These are phyloP conservation scores for Elaeis guineensis DNA, from an alignment of 176 grass and related monocot species.

Conservation along the genomic window DNA sequence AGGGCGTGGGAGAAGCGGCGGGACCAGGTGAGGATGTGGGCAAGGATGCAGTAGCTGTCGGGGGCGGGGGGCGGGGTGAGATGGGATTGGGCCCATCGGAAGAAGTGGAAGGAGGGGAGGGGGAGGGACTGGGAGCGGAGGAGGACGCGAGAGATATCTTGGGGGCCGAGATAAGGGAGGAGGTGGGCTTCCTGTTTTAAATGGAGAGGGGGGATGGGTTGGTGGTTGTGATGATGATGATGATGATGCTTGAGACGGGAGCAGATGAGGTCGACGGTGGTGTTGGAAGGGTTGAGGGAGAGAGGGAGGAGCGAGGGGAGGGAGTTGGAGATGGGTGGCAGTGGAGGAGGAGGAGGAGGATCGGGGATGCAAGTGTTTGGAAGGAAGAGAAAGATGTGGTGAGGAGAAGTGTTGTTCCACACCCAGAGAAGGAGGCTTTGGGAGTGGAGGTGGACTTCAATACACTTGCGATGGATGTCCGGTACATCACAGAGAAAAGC, in stretches of 20 bases:
- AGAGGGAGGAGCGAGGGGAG: conserved; percentile 63
- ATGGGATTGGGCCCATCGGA: conserved; percentile 13
- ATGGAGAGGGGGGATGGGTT: background rate
- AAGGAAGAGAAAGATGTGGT: too few species aligned
- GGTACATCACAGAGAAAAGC: too few species aligned
- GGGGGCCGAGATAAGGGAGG: conserved; percentile 54
- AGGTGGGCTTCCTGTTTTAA: conserved; percentile 37
- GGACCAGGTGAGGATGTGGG: conserved; percentile 52
- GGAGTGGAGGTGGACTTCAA: too few species aligned
- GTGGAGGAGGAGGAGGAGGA: background rate
- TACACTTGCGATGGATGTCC: too few species aligned
- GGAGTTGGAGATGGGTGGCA: background rate
- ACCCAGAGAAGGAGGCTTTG: too few species aligned
- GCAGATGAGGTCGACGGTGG: conserved; percentile 51
- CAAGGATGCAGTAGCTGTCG: conserved; percentile 52
- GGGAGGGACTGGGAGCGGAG: conserved; percentile 61
- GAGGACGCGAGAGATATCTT: conserved; percentile 50
- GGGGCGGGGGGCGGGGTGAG: conserved; percentile 31
- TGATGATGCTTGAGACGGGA: conserved; percentile 33
- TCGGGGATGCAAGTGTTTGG: too few species aligned
- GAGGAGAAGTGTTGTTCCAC: too few species aligned
- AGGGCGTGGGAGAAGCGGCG: conserved; percentile 47
- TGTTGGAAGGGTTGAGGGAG: conserved; percentile 53
- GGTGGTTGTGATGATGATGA: background rate
- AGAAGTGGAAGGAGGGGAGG: conserved; percentile 29